Base-by-base conservation (phyloP, 2,329 filamentous ascomycete genomes). In the Epichloe gansuensis region DNA sequence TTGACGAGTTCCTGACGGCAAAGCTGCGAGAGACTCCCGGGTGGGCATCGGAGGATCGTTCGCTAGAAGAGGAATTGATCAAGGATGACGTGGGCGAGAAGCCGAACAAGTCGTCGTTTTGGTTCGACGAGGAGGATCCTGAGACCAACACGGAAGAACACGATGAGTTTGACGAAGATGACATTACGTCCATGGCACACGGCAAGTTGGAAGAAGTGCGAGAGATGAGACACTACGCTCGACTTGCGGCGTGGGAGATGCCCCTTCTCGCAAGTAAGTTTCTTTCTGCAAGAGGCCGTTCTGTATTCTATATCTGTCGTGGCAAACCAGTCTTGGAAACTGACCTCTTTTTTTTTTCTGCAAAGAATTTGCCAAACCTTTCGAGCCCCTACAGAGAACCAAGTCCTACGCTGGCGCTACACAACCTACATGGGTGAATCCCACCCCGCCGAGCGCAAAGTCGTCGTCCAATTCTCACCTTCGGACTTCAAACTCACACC, bases 381-480 rank as follows among this genome's bases (percentile, higher is more conserved):
- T 95, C 67, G 71, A 77, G 55, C 80, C 83, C 89, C 91, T 2
- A 76, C 78, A 13, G 68, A 75, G 34, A 69, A 81, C 46, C 77
- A 87, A 61, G 82, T 89, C 46, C 81, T 98, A 54, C 86, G 91
- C 62, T 98, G 96, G 82, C 85, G 93, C 62, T 96, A 95, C 75
- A 98, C 93, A 15, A 91, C 86, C 39, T 97, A 97, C 72, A 85
- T 98, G 78, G 91, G 91, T 62, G 93, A 97, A 71, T 75, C 80
- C 52, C 94, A 98, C 71, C 91, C 93, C 0, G 89, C 91, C 3
- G 83, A 90, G 69, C 84, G 83, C 65, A 98, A 98, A 75, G 91
- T 98, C 21, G 91, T 97, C 12, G 82, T 97, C 52, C 88, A 96
- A 66, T 95, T 97, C 70, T 81, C 77, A 57, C 84, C 86, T 15